Evolutionary conservation across 1,139 yeast genomes (phyloP).

Genomic region (Nakaseomyces glabratus): DNA sequence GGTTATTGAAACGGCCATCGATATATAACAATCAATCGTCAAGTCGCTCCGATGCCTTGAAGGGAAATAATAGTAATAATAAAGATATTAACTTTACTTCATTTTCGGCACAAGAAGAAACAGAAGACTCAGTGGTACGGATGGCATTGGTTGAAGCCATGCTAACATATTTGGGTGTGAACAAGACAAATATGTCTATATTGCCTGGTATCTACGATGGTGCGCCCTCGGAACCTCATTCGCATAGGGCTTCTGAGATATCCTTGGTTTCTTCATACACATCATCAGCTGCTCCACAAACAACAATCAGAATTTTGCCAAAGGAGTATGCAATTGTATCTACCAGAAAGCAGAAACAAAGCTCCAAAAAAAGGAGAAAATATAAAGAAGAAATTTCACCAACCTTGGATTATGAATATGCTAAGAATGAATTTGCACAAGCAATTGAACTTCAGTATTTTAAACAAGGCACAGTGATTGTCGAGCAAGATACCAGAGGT

Average conservation of each 20-base stretch:
- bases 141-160: constrained; percentile 69
- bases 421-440: constrained; percentile 59
- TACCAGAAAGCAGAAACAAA: constrained; percentile 9
- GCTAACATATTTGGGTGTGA: constrained; percentile 63
- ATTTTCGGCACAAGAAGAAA: constrained; percentile 52
- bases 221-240: constrained; percentile 3
- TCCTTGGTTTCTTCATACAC: constrained; percentile 17
- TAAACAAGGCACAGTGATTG: constrained; percentile 47
- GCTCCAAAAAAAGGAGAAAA: constrained; percentile 11
- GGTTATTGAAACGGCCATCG: constrained; percentile 1
- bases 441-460: constrained; percentile 49
- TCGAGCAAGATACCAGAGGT: constrained; percentile 55
- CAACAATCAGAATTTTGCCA: constrained; percentile 23
- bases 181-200: constrained; percentile 34
- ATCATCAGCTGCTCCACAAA: constrained; percentile 14
- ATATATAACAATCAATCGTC: not conserved
- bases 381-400: constrained; percentile 23
- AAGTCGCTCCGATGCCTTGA: constrained; percentile 2
- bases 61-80: constrained; percentile 1
- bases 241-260: constrained; percentile 13
- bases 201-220: constrained; percentile 5
- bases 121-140: constrained; percentile 63
- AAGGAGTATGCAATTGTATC: constrained; percentile 21
- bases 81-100: constrained; percentile 29
- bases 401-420: constrained; percentile 38